phyloP scores from a whole-genome alignment of 179 eudicot genomes.

The Dionaea muscipula region DNA sequence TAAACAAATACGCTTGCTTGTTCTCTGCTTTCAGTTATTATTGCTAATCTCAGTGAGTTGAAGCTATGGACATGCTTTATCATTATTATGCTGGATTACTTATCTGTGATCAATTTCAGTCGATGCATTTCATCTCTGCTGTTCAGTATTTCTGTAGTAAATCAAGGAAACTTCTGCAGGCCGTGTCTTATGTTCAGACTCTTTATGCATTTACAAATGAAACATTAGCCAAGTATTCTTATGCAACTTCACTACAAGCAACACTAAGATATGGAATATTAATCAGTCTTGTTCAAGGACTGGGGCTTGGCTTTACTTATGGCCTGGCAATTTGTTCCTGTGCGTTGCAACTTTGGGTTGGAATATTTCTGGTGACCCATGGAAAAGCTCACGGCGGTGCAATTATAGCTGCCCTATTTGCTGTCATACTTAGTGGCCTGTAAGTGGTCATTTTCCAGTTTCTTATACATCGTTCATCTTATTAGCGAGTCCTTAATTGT shows the following conservation, averaged over 20 bases:
- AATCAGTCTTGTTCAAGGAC: constrained; percentile 98
- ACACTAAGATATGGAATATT: constrained; percentile 93
- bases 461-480: constrained; percentile 3
- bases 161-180: constrained; percentile 36
- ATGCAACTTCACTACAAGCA: constrained; percentile 96
- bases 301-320: constrained; percentile 97
- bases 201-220: constrained; percentile 87
- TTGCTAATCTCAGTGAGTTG: too few species aligned
- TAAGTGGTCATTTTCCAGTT: constrained; percentile 27
- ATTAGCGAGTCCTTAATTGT: too few species aligned
- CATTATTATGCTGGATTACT: too few species aligned
- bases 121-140: constrained; percentile 5
- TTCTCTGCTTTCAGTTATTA: too few species aligned
- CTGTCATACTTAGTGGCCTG: constrained; percentile 97
- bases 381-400: constrained; percentile 90
- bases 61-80: too few species aligned
- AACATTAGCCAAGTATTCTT: constrained; percentile 93
- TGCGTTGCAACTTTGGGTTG: constrained; percentile 97
- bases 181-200: constrained; percentile 78
- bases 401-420: constrained; percentile 79
- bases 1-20: too few species aligned
- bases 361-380: constrained; percentile 65
- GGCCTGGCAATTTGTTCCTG: constrained; percentile 99
- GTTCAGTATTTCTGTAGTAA: constrained; percentile 5
- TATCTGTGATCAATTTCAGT: background rate